phyloP scores from a whole-genome alignment of 805 yeast genomes.

The Millerozyma miso region DNA sequence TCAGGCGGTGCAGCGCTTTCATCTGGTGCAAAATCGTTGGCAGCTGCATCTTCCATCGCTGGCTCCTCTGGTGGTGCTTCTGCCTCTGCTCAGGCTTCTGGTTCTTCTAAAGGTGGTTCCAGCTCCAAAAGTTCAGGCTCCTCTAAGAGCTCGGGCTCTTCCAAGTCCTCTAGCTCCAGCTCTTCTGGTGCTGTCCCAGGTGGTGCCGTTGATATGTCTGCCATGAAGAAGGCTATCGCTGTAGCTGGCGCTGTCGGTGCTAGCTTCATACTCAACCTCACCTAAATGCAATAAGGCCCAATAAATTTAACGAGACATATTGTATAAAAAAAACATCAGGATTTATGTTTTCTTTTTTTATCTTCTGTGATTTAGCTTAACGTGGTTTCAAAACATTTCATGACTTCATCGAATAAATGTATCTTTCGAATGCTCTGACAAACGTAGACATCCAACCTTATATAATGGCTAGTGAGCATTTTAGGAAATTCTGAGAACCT shows the following conservation, averaged over 20 bases:
- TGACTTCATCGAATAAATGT: neutral
- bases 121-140: slow-evolving; percentile 7
- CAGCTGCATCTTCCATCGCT: slow-evolving; percentile 11
- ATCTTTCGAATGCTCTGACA: neutral
- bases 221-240: slow-evolving; percentile 36
- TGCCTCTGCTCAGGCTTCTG: slow-evolving; percentile 8
- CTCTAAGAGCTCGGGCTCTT: slow-evolving; percentile 9
- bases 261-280: slow-evolving; percentile 28
- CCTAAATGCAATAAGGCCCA: slow-evolving; percentile 8
- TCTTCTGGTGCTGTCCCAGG: slow-evolving; percentile 14
- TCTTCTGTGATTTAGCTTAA: neutral
- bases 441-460: too few relatives aligned
- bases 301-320: too few relatives aligned
- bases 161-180: slow-evolving; percentile 11
- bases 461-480: too few relatives aligned
- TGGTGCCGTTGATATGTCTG: slow-evolving; percentile 15
- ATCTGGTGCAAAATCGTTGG: slow-evolving; percentile 5
- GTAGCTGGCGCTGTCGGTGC: slow-evolving; percentile 34
- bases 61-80: slow-evolving; percentile 13
- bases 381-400: neutral
- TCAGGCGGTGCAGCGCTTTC: slow-evolving; percentile 8
- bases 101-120: slow-evolving; percentile 7
- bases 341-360: slow-evolving; percentile 1
- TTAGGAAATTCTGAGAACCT: too few relatives aligned
- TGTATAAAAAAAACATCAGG: neutral